Conservation (phyloP, 1,284 basidiomycete species). For the Butyriboletus appendiculatus region DNA sequence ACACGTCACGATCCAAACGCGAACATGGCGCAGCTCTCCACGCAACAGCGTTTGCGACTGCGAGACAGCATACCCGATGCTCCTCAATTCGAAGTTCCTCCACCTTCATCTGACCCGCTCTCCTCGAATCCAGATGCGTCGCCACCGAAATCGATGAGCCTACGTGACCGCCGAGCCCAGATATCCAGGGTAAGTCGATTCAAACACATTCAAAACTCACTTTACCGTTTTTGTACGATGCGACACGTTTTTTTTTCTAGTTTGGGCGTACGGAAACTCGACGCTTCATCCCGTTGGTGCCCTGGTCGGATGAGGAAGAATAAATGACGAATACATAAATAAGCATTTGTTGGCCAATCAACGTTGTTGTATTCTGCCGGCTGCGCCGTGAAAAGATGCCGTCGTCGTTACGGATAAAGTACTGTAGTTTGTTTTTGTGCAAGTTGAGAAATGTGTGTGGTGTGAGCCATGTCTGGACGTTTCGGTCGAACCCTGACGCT, state of each 20-base stretch:
- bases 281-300: constrained; percentile 31
- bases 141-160: constrained; percentile 28
- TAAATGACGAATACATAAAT: constrained; percentile 18
- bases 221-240: background rate
- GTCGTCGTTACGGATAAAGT: background rate
- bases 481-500: background rate
- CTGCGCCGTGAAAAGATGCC: constrained; percentile 16
- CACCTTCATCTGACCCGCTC: background rate
- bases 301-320: constrained; percentile 34
- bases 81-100: background rate
- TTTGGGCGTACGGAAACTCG: constrained; percentile 28
- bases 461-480: constrained; percentile 5
- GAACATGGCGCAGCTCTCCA: background rate
- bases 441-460: background rate
- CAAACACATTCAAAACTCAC: background rate
- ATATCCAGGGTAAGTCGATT: constrained; percentile 27
- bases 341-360: constrained; percentile 24
- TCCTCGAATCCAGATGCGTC: constrained; percentile 12
- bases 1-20: background rate
- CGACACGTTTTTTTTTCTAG: constrained; percentile 13
- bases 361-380: constrained; percentile 11
- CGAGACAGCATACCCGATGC: background rate
- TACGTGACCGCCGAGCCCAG: constrained; percentile 34
- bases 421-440: background rate
- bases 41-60: background rate